Evolutionary conservation across 202 grass and related monocot species (phyloP).

Genomic region (Brachypodium distachyon): DNA sequence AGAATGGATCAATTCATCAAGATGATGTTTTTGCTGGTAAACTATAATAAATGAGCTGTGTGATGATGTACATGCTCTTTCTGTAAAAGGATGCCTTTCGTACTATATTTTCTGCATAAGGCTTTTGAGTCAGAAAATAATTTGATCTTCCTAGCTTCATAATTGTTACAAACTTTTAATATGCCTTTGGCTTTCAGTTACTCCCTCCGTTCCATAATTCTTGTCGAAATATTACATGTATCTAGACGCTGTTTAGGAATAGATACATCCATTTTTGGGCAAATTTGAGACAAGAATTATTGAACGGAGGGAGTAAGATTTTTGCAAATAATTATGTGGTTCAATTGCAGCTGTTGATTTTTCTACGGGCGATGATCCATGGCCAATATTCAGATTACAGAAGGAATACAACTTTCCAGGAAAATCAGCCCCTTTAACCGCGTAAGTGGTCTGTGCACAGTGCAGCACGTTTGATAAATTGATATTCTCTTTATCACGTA

Average conservation of each 20-base stretch:
- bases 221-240: too few relatives aligned
- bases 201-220: too few relatives aligned
- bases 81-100: too few relatives aligned
- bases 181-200: background rate
- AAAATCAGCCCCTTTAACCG: constrained; percentile 82
- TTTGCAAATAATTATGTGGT: constrained; percentile 5
- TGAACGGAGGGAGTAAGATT: too few relatives aligned
- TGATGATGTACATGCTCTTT: background rate
- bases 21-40: constrained; percentile 88
- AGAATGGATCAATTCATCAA: constrained; percentile 64
- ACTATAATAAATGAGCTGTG: background rate
- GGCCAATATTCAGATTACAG: constrained; percentile 69
- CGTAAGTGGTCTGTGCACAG: constrained; percentile 51
- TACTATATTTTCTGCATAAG: too few relatives aligned
- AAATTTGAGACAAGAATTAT: too few relatives aligned
- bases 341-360: constrained; percentile 85
- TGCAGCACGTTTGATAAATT: background rate
- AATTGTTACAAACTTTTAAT: background rate
- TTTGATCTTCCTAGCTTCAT: constrained; percentile 1
- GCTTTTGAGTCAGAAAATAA: background rate
- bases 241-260: too few relatives aligned
- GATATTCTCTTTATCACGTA: background rate
- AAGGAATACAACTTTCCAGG: constrained; percentile 86
- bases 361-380: constrained; percentile 70
- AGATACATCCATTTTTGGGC: too few relatives aligned